Evolutionary conservation across 116 monocot genomes (phyloP), one percentile per base, ranked within the genome.

Genomic region (Phalaenopsis hybrid): DNA sequence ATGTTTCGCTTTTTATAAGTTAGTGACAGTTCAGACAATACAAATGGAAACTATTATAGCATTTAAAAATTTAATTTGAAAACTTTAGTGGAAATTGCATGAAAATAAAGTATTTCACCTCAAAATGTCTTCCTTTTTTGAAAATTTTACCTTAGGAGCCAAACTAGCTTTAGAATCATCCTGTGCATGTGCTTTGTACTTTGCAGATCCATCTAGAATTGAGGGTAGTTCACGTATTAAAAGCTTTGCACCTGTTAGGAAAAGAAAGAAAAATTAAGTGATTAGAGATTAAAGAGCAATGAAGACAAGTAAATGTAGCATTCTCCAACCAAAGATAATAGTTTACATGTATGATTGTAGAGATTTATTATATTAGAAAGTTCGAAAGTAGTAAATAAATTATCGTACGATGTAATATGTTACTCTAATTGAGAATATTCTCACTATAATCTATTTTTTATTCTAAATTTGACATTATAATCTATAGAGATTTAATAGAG

Each of bases 121-220:
- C 61, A 61, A 23, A 77, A 43, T 50, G 28, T 68, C 44, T 23
- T 46, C 52, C 8, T 75, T 61, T 58, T 82, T 13, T 50, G 63
- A 46, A 69, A 51, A 10, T 20, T 15, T 4, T 83, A 92, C 97
- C 95, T 95, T 99, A n/a, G 90, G 89, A 76, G 98, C 98, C 77
- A 91, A 86, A 77, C 92, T 93, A 86, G 92, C 92, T 85, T 88
- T 92, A 74, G 95, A 91, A 80, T 95, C 81, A 89, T 95, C 98
- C 85, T 99, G 98, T 78, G 83, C 83, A 83, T 90, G 81, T 81
- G 98, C 93, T 86, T 88, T 99, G 55, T 82, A 37, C 79, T 86
- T 93, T 78, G 98, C 93, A 61, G 95, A 89, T 74, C 95, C 98
- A 91, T 99, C 93, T 87, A 92, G 79, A 84, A 99, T 89, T 63